Conservation (phyloP, 768 basidiomycete species). For the Lactifluus subvellereus region DNA sequence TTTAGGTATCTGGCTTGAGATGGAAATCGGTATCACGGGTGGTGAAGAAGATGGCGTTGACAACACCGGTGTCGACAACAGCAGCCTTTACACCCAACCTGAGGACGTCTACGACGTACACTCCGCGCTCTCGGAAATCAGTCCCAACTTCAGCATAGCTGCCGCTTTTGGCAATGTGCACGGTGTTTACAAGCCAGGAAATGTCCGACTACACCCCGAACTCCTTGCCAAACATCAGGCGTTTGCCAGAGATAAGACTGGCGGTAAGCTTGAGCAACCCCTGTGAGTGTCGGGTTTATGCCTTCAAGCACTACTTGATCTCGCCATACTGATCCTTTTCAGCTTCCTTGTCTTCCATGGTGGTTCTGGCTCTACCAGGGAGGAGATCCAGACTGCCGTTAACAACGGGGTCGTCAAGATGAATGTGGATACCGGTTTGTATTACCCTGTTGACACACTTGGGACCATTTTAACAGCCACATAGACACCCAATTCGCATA, state of each 20-base stretch:
- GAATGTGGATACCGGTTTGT: constrained; percentile 86
- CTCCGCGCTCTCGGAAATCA: constrained; percentile 72
- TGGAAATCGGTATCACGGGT: constrained; percentile 99
- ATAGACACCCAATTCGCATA: constrained; percentile 90
- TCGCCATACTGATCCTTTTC: not conserved
- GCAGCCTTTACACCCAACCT: constrained; percentile 93
- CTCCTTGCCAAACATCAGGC: constrained; percentile 88
- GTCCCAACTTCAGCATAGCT: constrained; percentile 95
- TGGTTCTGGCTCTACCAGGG: constrained; percentile 94
- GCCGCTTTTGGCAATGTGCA: constrained; percentile 99
- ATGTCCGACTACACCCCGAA: constrained; percentile 89
- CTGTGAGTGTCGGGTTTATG: constrained; percentile 48
- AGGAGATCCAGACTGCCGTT: constrained; percentile 92
- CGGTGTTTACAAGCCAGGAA: constrained; percentile 99
- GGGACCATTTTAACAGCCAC: constrained; percentile 11
- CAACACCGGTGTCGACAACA: constrained; percentile 93
- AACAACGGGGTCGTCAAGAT: constrained; percentile 94
- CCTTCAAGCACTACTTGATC: not conserved
- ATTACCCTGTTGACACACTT: not conserved
- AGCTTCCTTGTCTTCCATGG: constrained; percentile 99
- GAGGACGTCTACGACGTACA: constrained; percentile 93
- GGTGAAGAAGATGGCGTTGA: constrained; percentile 99
- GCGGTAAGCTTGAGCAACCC: constrained; percentile 61
- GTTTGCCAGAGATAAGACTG: constrained; percentile 63
- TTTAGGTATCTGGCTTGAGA: constrained; percentile 94